Base-by-base conservation (phyloP, 257 asterid species). In the Euphrasia confusa region DNA sequence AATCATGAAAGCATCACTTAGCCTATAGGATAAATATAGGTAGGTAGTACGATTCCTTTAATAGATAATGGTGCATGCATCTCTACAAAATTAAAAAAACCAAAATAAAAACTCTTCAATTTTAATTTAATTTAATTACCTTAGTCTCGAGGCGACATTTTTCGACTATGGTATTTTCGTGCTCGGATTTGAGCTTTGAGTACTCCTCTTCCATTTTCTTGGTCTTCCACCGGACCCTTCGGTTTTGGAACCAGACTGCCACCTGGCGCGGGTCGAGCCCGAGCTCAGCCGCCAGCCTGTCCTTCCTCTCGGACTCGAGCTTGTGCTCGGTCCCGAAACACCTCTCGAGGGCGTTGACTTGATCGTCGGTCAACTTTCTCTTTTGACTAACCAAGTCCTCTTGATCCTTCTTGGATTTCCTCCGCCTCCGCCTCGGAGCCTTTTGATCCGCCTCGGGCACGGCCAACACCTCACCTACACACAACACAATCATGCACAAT, bases 221-320 rank as follows among this genome's bases (percentile, higher is more conserved):
- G 68, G 71, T 72, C 94, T 76, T 84, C 98, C 98, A 91, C 26
- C 98, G 70, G 5, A 94, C 96, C 61, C 98, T 59, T 15, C 95
- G 57, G 79, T 91, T 91, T 69, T 91, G 98, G 48, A 91, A 91
- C 98, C 98, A 91, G 2, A 91, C 98, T 1, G 97, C 98, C 12
- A 91, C 98, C 77, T 91, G 96, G 30, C 98, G 84, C 0, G 96
- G 89, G 62, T 91, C 96, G 5, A 91, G 73, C 30, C 94, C 95
- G 18, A 91, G 74, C 84, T 91, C 97, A 2, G 82, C 67, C 2
- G 98, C 98, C 18, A 91, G 79, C 75, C 68, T 71, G 63, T 88
- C 95, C 70, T 91, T 91, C 57, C 98, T 88, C 76, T 86, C 96
- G 3, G 96, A 76, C 78, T 88, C 98, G 58, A 88, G 40, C 45